Evolutionary conservation across 1,284 basidiomycete species (phyloP), one percentile per base, ranked within the genome.

Genomic region (Fomes fomentarius): DNA sequence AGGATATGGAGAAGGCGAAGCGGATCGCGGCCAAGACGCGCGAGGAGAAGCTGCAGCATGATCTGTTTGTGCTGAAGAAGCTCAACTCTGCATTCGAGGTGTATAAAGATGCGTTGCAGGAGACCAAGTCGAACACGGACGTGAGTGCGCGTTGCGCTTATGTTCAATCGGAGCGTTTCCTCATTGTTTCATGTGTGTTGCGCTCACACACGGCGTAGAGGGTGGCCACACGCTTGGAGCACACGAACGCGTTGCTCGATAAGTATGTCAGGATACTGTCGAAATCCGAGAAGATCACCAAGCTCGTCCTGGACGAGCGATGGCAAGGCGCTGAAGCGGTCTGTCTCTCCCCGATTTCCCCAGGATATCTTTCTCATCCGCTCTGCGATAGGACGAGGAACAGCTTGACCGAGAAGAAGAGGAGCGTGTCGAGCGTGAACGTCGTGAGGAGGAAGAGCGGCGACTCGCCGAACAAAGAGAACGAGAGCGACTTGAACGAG

Each of bases 281-380:
- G 2, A 84, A 81, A 65, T 87, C 88, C 0, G 89, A 91, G 66
- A 76, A 80, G 9, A 76, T 81, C 55, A 75, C 86, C 2, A 80
- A 78, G 30, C 68, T 91, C 51, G 81, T 91, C 24, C 84, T 90
- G 58, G 89, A 91, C 66, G 85, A 90, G 57, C 74, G 81, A 54
- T 91, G 87, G 86, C 72, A 80, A 52, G 89, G 89, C 2, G 86
- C 82, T 41, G 83, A 87, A 56, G 80, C 75, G 44, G 89, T 89
- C 66, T 69, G 84, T 69, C 5, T 17, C 33, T 47, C 10, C 21
- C 22, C n/a, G 6, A 3, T 31, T 17, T 28, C 39, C 25, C 39
- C 31, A n/a, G n/a, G 9, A 38, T 19, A 3, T 10, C 14, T 22
- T 24, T 12, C 7, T 37, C 25, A n/a, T 3, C 9, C 6, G 6